Conservation (phyloP, 73 alveolate genomes). For the Blepharisma japonicum region DNA sequence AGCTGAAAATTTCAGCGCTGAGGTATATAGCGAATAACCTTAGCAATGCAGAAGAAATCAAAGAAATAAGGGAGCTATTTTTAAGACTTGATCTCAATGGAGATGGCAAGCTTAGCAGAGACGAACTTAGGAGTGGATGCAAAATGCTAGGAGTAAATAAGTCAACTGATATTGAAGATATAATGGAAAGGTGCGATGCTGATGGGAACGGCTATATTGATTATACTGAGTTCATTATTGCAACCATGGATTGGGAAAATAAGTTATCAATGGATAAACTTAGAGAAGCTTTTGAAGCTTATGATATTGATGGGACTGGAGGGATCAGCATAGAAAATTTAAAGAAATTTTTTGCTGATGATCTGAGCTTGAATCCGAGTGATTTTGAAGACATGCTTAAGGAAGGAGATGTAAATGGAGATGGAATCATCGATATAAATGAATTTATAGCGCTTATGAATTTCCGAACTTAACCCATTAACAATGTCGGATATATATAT, state of each 20-base stretch:
- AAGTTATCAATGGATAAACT: constrained; percentile 44
- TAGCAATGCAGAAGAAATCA: not conserved
- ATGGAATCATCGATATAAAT: too few species aligned
- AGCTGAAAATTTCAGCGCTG: too few species aligned
- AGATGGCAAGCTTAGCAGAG: constrained; percentile 42
- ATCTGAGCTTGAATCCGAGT: too few species aligned
- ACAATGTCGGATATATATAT: too few species aligned
- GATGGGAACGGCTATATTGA: constrained; percentile 60
- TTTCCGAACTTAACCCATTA: too few species aligned
- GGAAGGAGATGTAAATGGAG: too few species aligned
- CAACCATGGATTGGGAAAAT: constrained; percentile 41
- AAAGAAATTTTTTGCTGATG: constrained; percentile 36
- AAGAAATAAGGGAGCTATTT: constrained; percentile 33
- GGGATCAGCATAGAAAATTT: constrained; percentile 49
- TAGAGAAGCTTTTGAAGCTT: constrained; percentile 29
- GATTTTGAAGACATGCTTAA: too few species aligned
- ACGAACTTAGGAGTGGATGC: constrained; percentile 32
- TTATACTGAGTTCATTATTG: constrained; percentile 62
- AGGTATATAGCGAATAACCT: too few species aligned
- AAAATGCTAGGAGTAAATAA: not conserved
- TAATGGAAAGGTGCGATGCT: constrained; percentile 50
- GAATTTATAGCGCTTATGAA: too few species aligned
- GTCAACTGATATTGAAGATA: constrained; percentile 46
- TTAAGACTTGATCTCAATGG: constrained; percentile 44
- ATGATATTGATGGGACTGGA: constrained; percentile 53